Percentiles rank a stretch among this genome's conserved stretches.
These are phyloP conservation scores for Ganoderma meredithae DNA, from an alignment of 1,284 basidiomycete genomes.

Conservation along the genomic window DNA sequence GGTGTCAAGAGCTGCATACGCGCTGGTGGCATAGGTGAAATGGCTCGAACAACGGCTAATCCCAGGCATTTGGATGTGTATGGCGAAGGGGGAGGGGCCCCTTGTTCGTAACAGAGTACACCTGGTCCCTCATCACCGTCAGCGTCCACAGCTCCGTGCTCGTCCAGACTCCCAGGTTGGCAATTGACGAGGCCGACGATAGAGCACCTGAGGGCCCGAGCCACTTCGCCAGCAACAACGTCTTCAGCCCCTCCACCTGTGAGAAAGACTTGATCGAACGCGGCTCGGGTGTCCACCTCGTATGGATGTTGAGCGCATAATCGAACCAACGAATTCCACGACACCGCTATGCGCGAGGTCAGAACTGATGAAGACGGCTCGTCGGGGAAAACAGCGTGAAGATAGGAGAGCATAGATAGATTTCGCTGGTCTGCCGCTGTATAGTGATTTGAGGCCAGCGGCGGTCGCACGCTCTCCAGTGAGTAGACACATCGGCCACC, in stretches of 20 bases:
- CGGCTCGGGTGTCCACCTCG: slow-evolving; percentile 61
- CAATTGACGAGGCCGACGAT: slow-evolving; percentile 77
- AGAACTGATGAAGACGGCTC: slow-evolving; percentile 24
- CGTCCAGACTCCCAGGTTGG: slow-evolving; percentile 50
- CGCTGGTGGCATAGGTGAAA: slow-evolving; percentile 46
- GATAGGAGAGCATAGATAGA: slow-evolving; percentile 82
- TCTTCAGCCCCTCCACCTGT: slow-evolving; percentile 79
- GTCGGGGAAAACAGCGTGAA: slow-evolving; percentile 68
- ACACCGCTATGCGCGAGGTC: slow-evolving; percentile 45
- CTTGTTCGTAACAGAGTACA: slow-evolving; percentile 61
- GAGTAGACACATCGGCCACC: slow-evolving; percentile 13
- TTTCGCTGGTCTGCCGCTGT: slow-evolving; percentile 80
- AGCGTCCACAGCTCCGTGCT: slow-evolving; percentile 12
- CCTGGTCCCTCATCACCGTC: background rate
- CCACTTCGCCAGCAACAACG: slow-evolving; percentile 70
- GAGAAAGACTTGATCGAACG: slow-evolving; percentile 70
- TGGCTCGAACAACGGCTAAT: slow-evolving; percentile 76
- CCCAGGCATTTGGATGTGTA: slow-evolving; percentile 68
- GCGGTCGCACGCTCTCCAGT: slow-evolving; percentile 47
- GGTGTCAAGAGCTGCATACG: slow-evolving; percentile 82
- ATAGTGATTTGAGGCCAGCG: slow-evolving; percentile 52
- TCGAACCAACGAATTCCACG: slow-evolving; percentile 78
- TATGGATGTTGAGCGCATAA: slow-evolving; percentile 76
- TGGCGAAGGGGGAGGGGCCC: slow-evolving; percentile 58
- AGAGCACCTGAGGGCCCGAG: slow-evolving; percentile 80